Evolutionary conservation across 129 eudicot genomes (phyloP).

Genomic region (Helianthus tuberosus): DNA sequence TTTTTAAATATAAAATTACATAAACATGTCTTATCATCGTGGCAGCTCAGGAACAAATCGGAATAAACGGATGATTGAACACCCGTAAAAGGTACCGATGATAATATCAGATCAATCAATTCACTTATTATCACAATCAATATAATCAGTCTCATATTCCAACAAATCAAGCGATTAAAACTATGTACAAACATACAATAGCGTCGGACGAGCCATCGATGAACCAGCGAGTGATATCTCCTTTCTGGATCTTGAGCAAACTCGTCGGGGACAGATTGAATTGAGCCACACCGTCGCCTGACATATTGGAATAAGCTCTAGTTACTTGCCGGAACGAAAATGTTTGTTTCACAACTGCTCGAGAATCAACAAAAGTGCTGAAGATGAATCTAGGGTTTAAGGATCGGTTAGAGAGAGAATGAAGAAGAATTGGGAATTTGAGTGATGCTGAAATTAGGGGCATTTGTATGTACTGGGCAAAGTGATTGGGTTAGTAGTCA

Average conservation of each 20-base stretch:
- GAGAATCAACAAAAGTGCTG: neutral
- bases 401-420: slow-evolving; percentile 21
- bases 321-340: slow-evolving; percentile 24
- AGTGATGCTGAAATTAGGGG: slow-evolving; percentile 17
- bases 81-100: too few species aligned
- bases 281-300: slow-evolving; percentile 34
- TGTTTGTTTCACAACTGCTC: slow-evolving; percentile 11
- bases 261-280: slow-evolving; percentile 54
- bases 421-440: neutral
- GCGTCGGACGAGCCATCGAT: slow-evolving; percentile 88
- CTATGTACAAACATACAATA: slow-evolving; percentile 42
- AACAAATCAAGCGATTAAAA: neutral
- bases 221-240: slow-evolving; percentile 88
- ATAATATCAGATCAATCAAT: too few species aligned
- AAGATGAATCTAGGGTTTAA: slow-evolving; percentile 27
- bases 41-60: too few species aligned
- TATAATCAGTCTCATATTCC: neutral
- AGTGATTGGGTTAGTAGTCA: too few species aligned
- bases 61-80: too few species aligned
- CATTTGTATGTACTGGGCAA: slow-evolving; percentile 14
- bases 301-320: slow-evolving; percentile 44
- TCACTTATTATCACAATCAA: neutral
- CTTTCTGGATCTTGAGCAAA: slow-evolving; percentile 66
- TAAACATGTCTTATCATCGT: too few species aligned
- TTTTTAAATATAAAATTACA: too few species aligned